Percentiles rank a stretch among this genome's conserved stretches.
Evolutionary conservation across 164 flowering plant genomes (phyloP).

Genomic region (Stephania yunnanensis): DNA sequence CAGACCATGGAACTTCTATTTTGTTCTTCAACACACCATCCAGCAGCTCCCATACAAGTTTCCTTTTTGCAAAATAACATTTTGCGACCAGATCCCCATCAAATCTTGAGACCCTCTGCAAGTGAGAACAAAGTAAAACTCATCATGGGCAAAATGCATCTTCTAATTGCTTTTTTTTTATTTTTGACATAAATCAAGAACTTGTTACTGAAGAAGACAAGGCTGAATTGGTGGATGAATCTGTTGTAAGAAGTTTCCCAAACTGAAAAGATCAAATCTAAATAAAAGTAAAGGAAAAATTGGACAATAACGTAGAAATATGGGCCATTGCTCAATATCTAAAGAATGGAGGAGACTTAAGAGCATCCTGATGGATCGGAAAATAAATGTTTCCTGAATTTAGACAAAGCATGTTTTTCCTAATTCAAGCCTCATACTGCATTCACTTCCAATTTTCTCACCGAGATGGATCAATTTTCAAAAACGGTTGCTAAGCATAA

Average conservation of each 20-base stretch:
- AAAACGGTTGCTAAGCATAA: too few species aligned
- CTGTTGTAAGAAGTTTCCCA: not conserved
- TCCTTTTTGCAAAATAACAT: slow-evolving; percentile 24
- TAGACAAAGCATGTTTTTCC: too few species aligned
- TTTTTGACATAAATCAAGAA: not conserved
- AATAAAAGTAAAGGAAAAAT: too few species aligned
- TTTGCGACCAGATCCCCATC: slow-evolving; percentile 24
- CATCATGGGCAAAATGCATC: not conserved
- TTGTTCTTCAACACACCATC: slow-evolving; percentile 22
- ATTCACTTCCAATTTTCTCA: too few species aligned
- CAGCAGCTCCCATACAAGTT: slow-evolving; percentile 25
- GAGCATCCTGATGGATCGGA: not conserved
- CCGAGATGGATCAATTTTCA: too few species aligned
- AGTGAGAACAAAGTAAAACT: slow-evolving; percentile 4
- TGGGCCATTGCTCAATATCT: too few species aligned
- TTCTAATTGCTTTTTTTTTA: not conserved
- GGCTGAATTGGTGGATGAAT: not conserved
- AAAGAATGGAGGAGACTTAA: not conserved
- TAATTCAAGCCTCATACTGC: too few species aligned
- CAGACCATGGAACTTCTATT: slow-evolving; percentile 28
- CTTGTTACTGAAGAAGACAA: not conserved
- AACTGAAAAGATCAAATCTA: too few species aligned
- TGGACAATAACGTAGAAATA: too few species aligned
- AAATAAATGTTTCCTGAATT: too few species aligned
- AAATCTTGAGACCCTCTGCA: slow-evolving; percentile 18